These are phyloP conservation scores for Podospora appendiculata DNA, from an alignment of 495 filamentous ascomycete species.

Conservation along the genomic window DNA sequence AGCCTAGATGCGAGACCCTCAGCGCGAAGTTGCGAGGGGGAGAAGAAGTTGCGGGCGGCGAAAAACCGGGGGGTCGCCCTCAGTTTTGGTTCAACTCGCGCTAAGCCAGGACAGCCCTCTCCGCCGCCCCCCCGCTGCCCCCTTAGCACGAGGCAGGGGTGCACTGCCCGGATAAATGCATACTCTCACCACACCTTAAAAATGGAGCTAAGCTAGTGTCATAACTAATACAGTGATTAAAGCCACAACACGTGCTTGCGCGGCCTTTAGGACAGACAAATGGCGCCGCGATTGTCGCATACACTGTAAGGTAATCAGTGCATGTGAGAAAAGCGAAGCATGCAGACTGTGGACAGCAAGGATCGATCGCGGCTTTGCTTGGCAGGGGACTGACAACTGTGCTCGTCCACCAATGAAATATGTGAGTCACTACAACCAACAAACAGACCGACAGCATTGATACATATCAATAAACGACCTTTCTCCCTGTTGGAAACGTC, in stretches of 20 bases:
- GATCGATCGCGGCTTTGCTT: neutral
- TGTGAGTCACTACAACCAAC: conserved; percentile 8
- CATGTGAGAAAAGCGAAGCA: too few species aligned
- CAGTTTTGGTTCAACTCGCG: too few species aligned
- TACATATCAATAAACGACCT: neutral
- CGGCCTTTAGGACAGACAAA: too few species aligned
- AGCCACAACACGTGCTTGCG: too few species aligned
- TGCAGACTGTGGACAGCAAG: too few species aligned
- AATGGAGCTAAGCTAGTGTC: neutral
- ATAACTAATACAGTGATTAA: neutral
- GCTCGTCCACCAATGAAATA: neutral
- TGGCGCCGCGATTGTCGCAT: too few species aligned
- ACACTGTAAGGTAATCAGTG: too few species aligned
- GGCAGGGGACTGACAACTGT: neutral
- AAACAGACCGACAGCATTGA: neutral
- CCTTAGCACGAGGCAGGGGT: neutral
- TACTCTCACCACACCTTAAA: neutral
- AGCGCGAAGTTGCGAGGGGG: conserved; percentile 23
- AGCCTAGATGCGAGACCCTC: conserved; percentile 17
- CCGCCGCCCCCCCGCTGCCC: too few species aligned
- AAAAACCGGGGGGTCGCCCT: conserved; percentile 9
- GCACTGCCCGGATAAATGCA: neutral
- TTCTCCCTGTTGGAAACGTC: neutral
- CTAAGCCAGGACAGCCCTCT: too few species aligned
- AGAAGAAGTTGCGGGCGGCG: conserved; percentile 15